Percentiles rank a stretch among this genome's conserved stretches.
phyloP scores from a whole-genome alignment of 2,329 filamentous ascomycete genomes.

The Pestalotiopsis sp. region DNA sequence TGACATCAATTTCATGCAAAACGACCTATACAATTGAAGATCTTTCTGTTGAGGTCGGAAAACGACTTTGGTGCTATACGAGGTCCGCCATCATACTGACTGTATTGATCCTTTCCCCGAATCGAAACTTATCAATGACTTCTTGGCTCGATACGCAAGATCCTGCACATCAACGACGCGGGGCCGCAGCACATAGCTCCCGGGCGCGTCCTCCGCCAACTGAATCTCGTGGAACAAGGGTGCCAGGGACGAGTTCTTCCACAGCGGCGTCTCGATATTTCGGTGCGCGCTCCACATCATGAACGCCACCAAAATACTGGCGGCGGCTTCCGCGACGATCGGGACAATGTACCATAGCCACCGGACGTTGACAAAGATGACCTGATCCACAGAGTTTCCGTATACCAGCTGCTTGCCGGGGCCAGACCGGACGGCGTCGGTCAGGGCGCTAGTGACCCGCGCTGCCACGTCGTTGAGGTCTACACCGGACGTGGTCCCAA shows the following conservation, averaged over 20 bases:
- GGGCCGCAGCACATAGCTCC: too few species aligned
- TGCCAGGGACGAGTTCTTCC: neutral
- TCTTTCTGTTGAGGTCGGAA: too few species aligned
- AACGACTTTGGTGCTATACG: too few species aligned
- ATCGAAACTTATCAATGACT: too few species aligned
- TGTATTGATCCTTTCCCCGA: too few species aligned
- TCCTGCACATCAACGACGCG: too few species aligned
- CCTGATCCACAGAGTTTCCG: neutral
- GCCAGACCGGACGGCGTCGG: conserved; percentile 13
- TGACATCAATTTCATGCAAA: too few species aligned
- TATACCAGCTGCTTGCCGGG: neutral
- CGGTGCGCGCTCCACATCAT: neutral
- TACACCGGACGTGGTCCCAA: neutral
- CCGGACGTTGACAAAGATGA: neutral
- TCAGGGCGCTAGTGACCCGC: conserved; percentile 14
- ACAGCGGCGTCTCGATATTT: neutral
- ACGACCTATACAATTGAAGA: too few species aligned
- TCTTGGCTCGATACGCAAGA: too few species aligned
- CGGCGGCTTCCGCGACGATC: neutral
- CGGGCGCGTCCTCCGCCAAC: neutral
- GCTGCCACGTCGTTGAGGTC: conserved; percentile 5
- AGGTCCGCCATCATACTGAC: too few species aligned
- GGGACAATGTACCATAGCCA: neutral
- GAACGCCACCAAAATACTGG: neutral
- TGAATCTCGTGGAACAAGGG: neutral